These are phyloP conservation scores for Oryza meridionalis DNA, from an alignment of 176 grass and related monocot species.

Conservation along the genomic window DNA sequence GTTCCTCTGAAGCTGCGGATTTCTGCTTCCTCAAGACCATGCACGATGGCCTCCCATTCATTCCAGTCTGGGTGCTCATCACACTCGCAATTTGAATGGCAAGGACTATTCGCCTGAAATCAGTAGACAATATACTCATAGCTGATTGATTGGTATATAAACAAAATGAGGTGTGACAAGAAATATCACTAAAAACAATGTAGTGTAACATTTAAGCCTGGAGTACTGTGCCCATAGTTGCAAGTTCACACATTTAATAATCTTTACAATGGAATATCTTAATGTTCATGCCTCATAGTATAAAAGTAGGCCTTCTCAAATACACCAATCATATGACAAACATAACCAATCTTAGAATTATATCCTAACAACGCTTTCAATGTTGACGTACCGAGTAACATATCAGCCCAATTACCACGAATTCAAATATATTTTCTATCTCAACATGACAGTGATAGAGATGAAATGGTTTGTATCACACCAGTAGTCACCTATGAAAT, in stretches of 20 bases:
- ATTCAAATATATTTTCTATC: neutral
- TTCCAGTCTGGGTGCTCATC: constrained; percentile 13
- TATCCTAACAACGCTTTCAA: neutral
- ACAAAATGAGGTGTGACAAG: neutral
- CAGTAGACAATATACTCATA: neutral
- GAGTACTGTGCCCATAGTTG: neutral
- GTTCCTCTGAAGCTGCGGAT: too few relatives aligned
- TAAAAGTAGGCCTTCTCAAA: neutral
- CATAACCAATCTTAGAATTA: neutral
- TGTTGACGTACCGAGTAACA: neutral
- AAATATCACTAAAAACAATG: neutral
- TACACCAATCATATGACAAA: neutral
- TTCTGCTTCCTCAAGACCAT: too few relatives aligned
- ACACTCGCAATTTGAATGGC: constrained; percentile 2
- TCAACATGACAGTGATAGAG: constrained; percentile 5
- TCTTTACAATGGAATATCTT: neutral
- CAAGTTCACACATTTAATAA: neutral
- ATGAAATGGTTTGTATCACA: neutral
- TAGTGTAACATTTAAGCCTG: neutral
- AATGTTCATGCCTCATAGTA: neutral
- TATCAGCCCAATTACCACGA: constrained; percentile 14
- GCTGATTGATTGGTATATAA: neutral
- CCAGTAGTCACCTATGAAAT: neutral
- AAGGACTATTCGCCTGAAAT: constrained; percentile 29
- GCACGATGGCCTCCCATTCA: neutral